Percentiles rank a stretch among this genome's conserved stretches.
These are phyloP conservation scores for Scenedesmus sp. DNA, from an alignment of 163 green algal genomes.

Conservation along the genomic window DNA sequence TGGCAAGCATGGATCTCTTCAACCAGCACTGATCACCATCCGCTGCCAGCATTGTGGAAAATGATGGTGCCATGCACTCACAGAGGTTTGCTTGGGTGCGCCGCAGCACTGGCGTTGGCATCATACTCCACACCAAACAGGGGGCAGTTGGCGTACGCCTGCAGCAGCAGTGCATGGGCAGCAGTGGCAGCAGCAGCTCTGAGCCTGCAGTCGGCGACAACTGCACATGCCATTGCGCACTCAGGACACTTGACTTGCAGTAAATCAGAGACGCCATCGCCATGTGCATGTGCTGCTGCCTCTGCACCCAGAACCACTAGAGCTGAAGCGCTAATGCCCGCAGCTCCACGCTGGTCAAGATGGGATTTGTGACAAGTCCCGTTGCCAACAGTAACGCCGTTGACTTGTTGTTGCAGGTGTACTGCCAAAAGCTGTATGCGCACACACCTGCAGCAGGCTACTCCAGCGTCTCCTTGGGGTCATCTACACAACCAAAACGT, in stretches of 20 bases:
- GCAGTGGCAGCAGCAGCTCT: neutral
- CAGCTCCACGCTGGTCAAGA: no score
- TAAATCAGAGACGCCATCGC: no score
- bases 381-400: no score
- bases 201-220: neutral
- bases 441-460: neutral
- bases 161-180: neutral
- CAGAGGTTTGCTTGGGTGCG: neutral
- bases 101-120: neutral
- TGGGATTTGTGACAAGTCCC: no score
- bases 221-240: neutral
- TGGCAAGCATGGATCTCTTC: neutral
- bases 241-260: no score
- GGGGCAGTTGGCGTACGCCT: conserved; percentile 65
- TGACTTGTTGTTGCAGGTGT: no score
- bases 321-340: neutral
- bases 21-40: neutral
- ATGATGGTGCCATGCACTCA: neutral
- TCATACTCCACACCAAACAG: conserved; percentile 79
- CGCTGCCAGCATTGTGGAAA: no score
- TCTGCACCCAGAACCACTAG: neutral
- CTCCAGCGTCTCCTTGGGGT: neutral
- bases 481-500: neutral
- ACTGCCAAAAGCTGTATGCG: no score
- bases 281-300: no score